Conservation (phyloP, 2,329 filamentous ascomycete species). For the Ramichloridium luteum region DNA sequence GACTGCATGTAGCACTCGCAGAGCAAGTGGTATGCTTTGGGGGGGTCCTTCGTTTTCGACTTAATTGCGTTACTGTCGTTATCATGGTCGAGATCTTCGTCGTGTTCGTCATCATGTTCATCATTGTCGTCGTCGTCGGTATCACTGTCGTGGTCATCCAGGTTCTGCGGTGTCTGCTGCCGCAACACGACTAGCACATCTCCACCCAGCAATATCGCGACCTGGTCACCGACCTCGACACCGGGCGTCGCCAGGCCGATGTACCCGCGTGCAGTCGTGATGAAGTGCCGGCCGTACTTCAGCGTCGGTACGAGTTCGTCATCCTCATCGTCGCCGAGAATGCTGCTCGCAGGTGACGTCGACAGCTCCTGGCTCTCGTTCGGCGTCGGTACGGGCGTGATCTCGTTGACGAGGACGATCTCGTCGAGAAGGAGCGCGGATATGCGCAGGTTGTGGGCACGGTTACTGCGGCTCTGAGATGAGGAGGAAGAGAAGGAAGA, state of each 20-base stretch:
- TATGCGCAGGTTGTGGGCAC: conserved; percentile 12
- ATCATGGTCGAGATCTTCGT: conserved; percentile 5
- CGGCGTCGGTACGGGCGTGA: conserved; percentile 17
- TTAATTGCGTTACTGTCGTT: no score
- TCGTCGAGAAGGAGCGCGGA: conserved; percentile 18
- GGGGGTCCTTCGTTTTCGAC: no score
- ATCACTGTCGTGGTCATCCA: background rate
- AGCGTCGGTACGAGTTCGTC: conserved; percentile 8
- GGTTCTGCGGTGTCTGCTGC: conserved; percentile 3
- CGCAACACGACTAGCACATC: conserved; percentile 22
- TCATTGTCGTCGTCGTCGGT: no score
- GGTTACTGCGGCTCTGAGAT: conserved; percentile 6
- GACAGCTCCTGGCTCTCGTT: conserved; percentile 7
- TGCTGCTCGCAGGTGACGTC: conserved; percentile 5
- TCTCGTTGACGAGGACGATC: conserved; percentile 14
- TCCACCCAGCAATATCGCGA: conserved; percentile 18
- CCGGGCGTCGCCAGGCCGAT: conserved; percentile 18
- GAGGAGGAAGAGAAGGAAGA: no score
- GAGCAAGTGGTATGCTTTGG: conserved; percentile 16
- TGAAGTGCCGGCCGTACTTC: conserved; percentile 19
- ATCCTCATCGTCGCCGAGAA: conserved; percentile 6
- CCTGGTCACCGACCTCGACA: conserved; percentile 12
- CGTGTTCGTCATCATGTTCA: no score
- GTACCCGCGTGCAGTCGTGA: conserved; percentile 15
- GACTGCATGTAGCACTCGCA: conserved; percentile 20